Base-by-base conservation (phyloP, 2,329 filamentous ascomycete species). In the Venturia oleaginea region DNA sequence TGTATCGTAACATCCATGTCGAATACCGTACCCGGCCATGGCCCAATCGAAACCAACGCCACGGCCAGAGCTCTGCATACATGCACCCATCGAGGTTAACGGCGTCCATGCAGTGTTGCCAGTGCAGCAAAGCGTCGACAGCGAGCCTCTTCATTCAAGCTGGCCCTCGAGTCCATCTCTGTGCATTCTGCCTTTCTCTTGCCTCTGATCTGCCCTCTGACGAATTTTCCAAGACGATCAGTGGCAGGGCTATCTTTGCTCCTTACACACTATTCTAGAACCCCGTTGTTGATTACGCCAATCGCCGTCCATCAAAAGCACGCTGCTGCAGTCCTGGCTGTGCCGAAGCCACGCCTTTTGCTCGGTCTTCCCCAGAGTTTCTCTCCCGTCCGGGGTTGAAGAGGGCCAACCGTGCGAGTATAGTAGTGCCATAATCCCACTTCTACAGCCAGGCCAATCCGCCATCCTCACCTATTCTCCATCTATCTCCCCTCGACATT, bases 191-290 rank as follows among this genome's bases (percentile, higher is more conserved):
- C 11, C 15, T 15, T 51, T 17, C 17, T 32, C n/a, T 55, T n/a
- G 51, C 15, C 51, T 57, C 51, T 57, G 51, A 57, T 57, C 51
- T 57, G 51, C 51, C 51, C 27, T 57, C 51, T 57, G 51, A 57
- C 51, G 51, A 57, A 32, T 57, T 57, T n/a, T 34, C 11, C 27
- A 57, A 34, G 51, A 34, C 51, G 51, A 57, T 57, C 51, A 30
- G 51, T 34, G 27, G 15, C 51, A 57, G 51, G 51, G 51, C 51
- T 57, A 57, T 57, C 30, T 34, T 57, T 55, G 10, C 51, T 57
- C 51, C 34, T 57, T 55, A 7, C 51, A 32, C 24, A 34, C 27
- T 57, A 3, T 17, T 3, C 15, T 43, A 27, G 46, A 10, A 34
- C 27, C 51, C 51, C 30, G 51, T 34, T 57, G 51, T 24, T 32